Conservation (phyloP, 495 filamentous ascomycete genomes). For the Aspergillus nidulans region DNA sequence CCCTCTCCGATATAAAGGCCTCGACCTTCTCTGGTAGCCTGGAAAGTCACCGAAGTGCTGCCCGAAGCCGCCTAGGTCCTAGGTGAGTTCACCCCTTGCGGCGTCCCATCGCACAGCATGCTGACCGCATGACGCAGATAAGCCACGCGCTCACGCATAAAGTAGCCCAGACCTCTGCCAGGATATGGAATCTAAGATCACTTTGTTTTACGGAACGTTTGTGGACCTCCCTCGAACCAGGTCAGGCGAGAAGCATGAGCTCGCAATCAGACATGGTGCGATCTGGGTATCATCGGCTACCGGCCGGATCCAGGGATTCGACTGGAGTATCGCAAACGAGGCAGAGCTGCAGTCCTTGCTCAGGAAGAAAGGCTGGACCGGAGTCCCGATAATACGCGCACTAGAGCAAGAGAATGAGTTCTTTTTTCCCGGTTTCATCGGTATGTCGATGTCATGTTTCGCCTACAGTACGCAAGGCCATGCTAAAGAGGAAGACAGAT, state of each 20-base stretch:
- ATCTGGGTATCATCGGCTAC: conserved; percentile 58
- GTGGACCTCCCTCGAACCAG: conserved; percentile 34
- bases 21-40: background rate
- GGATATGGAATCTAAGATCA: conserved; percentile 17
- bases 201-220: conserved; percentile 45
- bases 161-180: no score
- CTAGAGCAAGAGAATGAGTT: conserved; percentile 51
- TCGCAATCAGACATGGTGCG: conserved; percentile 47
- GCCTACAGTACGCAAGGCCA: no score
- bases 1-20: background rate
- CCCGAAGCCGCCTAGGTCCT: background rate
- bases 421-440: conserved; percentile 93
- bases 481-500: conserved; percentile 45
- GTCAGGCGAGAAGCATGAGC: conserved; percentile 18
- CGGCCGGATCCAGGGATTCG: conserved; percentile 55
- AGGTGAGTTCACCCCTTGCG: background rate
- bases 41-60: background rate
- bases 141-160: background rate
- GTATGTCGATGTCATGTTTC: conserved; percentile 34
- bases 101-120: background rate
- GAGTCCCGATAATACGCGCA: conserved; percentile 20
- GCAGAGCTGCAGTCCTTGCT: conserved; percentile 37
- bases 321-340: conserved; percentile 32
- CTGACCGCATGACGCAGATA: background rate
- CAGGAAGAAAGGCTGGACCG: conserved; percentile 43